Base-by-base conservation (phyloP, 208 protist genomes). In the Strigomonas culicis region DNA sequence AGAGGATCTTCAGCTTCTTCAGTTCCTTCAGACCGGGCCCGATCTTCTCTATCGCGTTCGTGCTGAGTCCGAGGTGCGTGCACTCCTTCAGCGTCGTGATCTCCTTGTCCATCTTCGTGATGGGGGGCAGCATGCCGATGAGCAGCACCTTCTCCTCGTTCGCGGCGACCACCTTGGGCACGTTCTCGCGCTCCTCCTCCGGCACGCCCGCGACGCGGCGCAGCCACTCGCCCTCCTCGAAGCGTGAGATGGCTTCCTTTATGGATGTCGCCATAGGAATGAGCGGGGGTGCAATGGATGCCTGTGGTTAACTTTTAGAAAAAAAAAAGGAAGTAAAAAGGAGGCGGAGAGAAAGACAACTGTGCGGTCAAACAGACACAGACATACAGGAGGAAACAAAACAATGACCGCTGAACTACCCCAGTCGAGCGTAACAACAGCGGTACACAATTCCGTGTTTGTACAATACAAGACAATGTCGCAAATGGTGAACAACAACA, bases 31-130 rank as follows among this genome's bases (percentile, higher is more conserved):
- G 63, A 19, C 87, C 86, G 25, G 91, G 84, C 0, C 84, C 84
- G 55, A 98, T 98, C 72, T 97, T 97, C 56, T 98, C 94, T 66
- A 98, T 98, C 41, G 74, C 70, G 71, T 98, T 98, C 0, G 94
- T 97, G 66, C 93, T 98, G 21, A 98, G 85, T 4, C 88, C 80
- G 7, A 98, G 86, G 56, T 97, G 84, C 61, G 86, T 88, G 71
- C 90, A 96, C 52, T 92, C 85, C 47, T 87, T 86, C 21, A 98
- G 83, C 28, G 75, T 84, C 2, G 74, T 59, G 41, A 98, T 89
- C 21, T 96, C 84, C 73, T 89, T 93, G 66, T 98, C 95, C 91
- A 98, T 97, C 75, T 98, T 98, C 10, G 81, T 76, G 63, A 98
- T 97, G 34, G 92, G 95, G 13, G 95, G 95, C 61, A 96, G 72